Evolutionary conservation across 2,329 filamentous ascomycete species (phyloP).

Genomic region (Samsoniella hepiali): DNA sequence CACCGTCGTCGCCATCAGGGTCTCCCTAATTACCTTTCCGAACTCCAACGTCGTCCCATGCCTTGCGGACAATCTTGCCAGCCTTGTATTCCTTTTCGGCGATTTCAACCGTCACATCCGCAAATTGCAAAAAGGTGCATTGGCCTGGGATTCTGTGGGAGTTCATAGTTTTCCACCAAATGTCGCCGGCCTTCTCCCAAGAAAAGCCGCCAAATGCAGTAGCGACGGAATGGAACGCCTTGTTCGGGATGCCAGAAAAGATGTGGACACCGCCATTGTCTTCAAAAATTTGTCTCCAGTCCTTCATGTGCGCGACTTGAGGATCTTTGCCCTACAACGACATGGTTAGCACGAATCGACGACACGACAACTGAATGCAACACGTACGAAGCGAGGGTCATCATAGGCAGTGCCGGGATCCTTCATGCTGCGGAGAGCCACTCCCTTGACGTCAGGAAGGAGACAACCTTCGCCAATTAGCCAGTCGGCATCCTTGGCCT

Average conservation of each 20-base stretch:
- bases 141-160: conserved; percentile 39
- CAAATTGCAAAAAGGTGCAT: conserved; percentile 48
- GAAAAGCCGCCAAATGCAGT: conserved; percentile 49
- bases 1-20: not conserved
- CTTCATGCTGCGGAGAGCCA: conserved; percentile 54
- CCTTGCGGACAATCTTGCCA: conserved; percentile 42
- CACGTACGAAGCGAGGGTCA: conserved; percentile 46
- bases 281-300: conserved; percentile 38
- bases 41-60: conserved; percentile 49
- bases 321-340: conserved; percentile 47
- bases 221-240: conserved; percentile 51
- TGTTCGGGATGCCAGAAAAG: conserved; percentile 56
- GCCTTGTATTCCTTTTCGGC: conserved; percentile 43
- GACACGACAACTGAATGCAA: not conserved
- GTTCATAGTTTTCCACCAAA: conserved; percentile 50
- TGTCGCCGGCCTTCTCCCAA: conserved; percentile 52
- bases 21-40: conserved; percentile 18
- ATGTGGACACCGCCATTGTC: conserved; percentile 55
- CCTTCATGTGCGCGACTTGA: conserved; percentile 47
- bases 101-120: conserved; percentile 45
- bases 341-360: not conserved
- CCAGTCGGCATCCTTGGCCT: conserved; percentile 49
- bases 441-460: conserved; percentile 47
- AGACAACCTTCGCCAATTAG: conserved; percentile 53
- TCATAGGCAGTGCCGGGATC: conserved; percentile 51